Conservation (phyloP, 768 basidiomycete species). For the Gloeopeniophorella convolvens region DNA sequence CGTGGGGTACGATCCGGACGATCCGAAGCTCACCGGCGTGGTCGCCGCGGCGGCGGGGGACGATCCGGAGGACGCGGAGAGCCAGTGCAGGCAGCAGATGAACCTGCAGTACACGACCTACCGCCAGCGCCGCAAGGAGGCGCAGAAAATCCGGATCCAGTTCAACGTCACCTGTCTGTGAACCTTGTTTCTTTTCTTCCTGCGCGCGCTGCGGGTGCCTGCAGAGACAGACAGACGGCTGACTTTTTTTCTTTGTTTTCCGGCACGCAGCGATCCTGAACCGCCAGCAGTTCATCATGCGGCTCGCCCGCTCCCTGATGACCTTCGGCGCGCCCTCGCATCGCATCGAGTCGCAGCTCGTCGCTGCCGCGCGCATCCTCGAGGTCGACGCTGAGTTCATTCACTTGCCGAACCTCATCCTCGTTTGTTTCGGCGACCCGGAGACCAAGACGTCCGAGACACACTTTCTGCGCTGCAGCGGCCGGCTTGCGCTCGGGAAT, state of each 20-base stretch:
- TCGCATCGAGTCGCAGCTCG: constrained; percentile 87
- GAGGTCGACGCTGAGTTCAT: constrained; percentile 91
- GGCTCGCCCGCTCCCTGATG: constrained; percentile 82
- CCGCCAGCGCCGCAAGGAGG: constrained; percentile 56
- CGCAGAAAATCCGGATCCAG: constrained; percentile 59
- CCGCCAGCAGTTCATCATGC: constrained; percentile 81
- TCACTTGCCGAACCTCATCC: constrained; percentile 73
- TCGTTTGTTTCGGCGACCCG: constrained; percentile 84
- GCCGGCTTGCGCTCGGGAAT: constrained; percentile 73
- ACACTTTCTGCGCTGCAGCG: constrained; percentile 76
- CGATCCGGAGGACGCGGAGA: constrained; percentile 58
- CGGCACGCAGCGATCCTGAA: constrained; percentile 75
- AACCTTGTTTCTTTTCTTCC: constrained; percentile 23
- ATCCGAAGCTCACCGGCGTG: constrained; percentile 60
- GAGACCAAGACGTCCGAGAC: constrained; percentile 88
- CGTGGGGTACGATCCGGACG: constrained; percentile 49
- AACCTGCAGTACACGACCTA: constrained; percentile 58
- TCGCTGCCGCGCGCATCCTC: constrained; percentile 81
- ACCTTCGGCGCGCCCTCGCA: constrained; percentile 90
- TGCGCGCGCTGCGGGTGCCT: too few species aligned
- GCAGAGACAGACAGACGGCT: background rate
- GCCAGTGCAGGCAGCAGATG: constrained; percentile 32
- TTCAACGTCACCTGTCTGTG: constrained; percentile 75
- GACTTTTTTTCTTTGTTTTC: constrained; percentile 8
- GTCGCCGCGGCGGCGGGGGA: constrained; percentile 43